phyloP scores from a whole-genome alignment of 2,329 filamentous ascomycete genomes.

The Scedosporium apiospermum region DNA sequence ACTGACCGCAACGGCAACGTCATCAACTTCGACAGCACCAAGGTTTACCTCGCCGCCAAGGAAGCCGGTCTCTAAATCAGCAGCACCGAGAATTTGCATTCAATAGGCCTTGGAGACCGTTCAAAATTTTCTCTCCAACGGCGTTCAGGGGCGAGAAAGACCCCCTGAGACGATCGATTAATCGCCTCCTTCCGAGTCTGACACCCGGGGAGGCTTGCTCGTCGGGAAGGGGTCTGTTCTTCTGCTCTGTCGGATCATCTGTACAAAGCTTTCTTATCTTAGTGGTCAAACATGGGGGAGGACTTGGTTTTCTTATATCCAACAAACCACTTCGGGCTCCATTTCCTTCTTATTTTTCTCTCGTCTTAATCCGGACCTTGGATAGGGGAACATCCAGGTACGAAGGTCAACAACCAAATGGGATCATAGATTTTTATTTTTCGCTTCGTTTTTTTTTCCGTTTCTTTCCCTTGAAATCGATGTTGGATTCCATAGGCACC shows the following conservation, averaged over 20 bases:
- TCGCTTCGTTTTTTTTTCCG: not conserved
- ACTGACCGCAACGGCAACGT: slow-evolving; percentile 33
- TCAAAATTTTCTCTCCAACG: not conserved
- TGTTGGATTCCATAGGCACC: too few relatives aligned
- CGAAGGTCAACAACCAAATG: slow-evolving; percentile 8
- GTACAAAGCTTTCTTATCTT: slow-evolving; percentile 1
- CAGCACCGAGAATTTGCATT: not conserved
- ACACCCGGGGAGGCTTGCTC: not conserved
- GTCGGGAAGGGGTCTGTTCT: not conserved
- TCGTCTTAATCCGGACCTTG: slow-evolving; percentile 11
- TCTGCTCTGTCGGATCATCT: not conserved
- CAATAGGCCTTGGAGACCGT: not conserved
- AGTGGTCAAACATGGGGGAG: slow-evolving; percentile 6
- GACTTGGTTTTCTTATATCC: slow-evolving; percentile 8
- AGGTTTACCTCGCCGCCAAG: slow-evolving; percentile 31
- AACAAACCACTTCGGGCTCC: slow-evolving; percentile 12
- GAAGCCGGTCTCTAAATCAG: slow-evolving; percentile 24
- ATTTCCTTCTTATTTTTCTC: slow-evolving; percentile 8
- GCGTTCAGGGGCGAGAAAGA: too few relatives aligned
- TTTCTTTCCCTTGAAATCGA: too few relatives aligned
- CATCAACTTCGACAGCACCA: slow-evolving; percentile 31
- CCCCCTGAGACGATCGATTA: too few relatives aligned
- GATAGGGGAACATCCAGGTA: slow-evolving; percentile 10
- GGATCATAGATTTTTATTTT: not conserved
- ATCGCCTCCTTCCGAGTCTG: too few relatives aligned